Evolutionary conservation across 2,329 filamentous ascomycete genomes (phyloP).

Genomic region (Claviceps maximensis): DNA sequence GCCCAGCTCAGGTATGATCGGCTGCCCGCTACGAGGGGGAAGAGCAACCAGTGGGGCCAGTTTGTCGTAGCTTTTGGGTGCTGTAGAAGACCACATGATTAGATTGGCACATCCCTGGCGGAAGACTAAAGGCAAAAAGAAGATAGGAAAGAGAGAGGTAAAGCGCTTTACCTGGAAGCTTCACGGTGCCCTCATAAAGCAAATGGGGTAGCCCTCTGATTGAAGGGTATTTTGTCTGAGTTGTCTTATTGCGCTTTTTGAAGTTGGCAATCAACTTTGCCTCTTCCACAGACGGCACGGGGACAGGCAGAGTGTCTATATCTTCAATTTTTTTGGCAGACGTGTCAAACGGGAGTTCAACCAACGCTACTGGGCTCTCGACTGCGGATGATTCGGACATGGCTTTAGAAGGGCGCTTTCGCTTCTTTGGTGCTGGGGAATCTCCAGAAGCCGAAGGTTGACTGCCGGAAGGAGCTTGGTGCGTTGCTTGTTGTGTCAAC

Average conservation of each 20-base stretch:
- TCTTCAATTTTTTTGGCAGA: conserved; percentile 22
- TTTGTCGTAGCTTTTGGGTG: conserved; percentile 32
- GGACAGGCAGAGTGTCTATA: conserved; percentile 18
- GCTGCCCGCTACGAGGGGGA: conserved; percentile 24
- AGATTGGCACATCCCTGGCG: neutral
- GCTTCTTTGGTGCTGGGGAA: conserved; percentile 22
- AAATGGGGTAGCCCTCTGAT: conserved; percentile 27
- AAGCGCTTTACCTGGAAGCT: conserved; percentile 19
- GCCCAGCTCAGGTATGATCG: conserved; percentile 25
- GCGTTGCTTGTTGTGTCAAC: conserved; percentile 4
- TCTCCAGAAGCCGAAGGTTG: conserved; percentile 10
- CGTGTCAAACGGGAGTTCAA: conserved; percentile 19
- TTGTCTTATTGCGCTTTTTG: conserved; percentile 23
- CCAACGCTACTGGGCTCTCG: conserved; percentile 7
- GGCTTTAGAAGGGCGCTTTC: conserved; percentile 21
- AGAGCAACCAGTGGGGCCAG: conserved; percentile 29
- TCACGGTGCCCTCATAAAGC: conserved; percentile 24
- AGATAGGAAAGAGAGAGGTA: neutral
- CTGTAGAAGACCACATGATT: conserved; percentile 5
- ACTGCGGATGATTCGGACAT: neutral
- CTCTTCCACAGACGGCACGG: conserved; percentile 21
- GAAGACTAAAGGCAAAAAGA: neutral
- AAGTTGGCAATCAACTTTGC: conserved; percentile 24
- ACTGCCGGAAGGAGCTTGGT: neutral
- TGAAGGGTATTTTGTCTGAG: conserved; percentile 24